Evolutionary conservation across 1,284 basidiomycete genomes (phyloP).

Genomic region (Naganishia cerealis): DNA sequence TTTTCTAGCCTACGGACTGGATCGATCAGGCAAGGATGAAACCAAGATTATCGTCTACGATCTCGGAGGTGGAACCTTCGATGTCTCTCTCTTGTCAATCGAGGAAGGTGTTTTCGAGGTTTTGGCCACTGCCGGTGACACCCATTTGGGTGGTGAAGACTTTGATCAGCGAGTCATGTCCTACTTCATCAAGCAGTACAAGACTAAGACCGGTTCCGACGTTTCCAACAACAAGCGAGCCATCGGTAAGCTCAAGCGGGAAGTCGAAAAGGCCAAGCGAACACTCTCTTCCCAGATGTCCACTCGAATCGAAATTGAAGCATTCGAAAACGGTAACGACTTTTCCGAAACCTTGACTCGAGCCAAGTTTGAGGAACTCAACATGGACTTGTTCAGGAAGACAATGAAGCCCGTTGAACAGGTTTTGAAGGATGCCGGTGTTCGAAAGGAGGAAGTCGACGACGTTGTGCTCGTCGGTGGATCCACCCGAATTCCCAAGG

Average conservation of each 20-base stretch:
- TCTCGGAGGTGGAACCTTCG: constrained; percentile 97
- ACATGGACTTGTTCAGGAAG: constrained; percentile 98
- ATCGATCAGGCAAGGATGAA: constrained; percentile 85
- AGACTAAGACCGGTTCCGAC: constrained; percentile 91
- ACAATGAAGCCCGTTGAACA: constrained; percentile 99
- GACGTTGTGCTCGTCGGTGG: constrained; percentile 87
- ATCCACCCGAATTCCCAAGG: constrained; percentile 98
- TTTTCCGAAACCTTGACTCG: constrained; percentile 91
- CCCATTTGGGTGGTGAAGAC: constrained; percentile 98
- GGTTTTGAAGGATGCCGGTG: constrained; percentile 93
- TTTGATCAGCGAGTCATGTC: constrained; percentile 96
- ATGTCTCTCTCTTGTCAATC: constrained; percentile 95
- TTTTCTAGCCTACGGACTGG: constrained; percentile 81
- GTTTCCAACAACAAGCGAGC: constrained; percentile 83
- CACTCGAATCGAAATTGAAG: constrained; percentile 72
- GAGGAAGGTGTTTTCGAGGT: constrained; percentile 96
- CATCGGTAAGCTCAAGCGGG: constrained; percentile 94
- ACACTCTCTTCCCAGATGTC: constrained; percentile 81
- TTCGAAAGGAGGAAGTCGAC: constrained; percentile 95
- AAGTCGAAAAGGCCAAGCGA: constrained; percentile 98
- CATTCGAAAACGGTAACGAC: constrained; percentile 92
- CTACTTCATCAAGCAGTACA: constrained; percentile 87
- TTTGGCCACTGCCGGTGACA: constrained; percentile 96
- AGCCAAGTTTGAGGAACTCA: constrained; percentile 98
- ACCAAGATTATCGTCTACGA: constrained; percentile 97